Base-by-base conservation (phyloP, 2,329 filamentous ascomycete species). In the Furcasterigmium furcatum region DNA sequence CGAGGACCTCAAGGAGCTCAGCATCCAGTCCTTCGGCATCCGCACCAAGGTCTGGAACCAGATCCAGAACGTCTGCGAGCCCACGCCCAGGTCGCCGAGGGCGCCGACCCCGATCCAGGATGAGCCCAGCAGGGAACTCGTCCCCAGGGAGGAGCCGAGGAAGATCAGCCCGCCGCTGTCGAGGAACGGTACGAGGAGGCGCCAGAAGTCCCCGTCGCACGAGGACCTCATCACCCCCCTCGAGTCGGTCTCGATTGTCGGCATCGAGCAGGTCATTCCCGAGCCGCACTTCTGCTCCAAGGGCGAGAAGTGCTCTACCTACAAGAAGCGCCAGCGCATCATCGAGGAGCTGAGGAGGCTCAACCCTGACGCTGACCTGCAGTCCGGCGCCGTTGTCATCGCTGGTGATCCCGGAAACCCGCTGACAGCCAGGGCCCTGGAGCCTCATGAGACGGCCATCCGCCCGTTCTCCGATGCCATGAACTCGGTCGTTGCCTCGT, bases 171-270 rank as follows among this genome's bases (percentile, higher is more conserved):
- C 18, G 5, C 12, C 12, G n/a, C 34, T 16, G 34, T 36, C n/a
- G n/a, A 63, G 65, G 9, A 72, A 66, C 55, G 69, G 66, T 61
- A 69, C 60, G 52, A 61, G 64, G 36, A 64, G 64, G 38, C 60
- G 62, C 34, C 66, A 63, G 47, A 66, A 64, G 52, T 68, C 65
- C 46, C 56, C 62, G 8, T 64, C 71, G 12, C 63, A 71, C 43
- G 80, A 83, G 51, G 86, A 91, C 55, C 68, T 80, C 39, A 85
- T 94, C 60, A 85, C 85, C 2, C 89, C 89, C 3, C 79, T 84
- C 47, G 88, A 95, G 63, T 92, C 89, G 1, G 85, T 94, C 4
- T 95, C 90, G 1, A 95, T 95, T 55, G 90, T 96, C 27, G 91
- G 87, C 22, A 95, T 95, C 52, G 91, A 96, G 67, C 89, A 95